Base-by-base conservation (phyloP, 179 eudicot species). In the Drosera spatulata region DNA sequence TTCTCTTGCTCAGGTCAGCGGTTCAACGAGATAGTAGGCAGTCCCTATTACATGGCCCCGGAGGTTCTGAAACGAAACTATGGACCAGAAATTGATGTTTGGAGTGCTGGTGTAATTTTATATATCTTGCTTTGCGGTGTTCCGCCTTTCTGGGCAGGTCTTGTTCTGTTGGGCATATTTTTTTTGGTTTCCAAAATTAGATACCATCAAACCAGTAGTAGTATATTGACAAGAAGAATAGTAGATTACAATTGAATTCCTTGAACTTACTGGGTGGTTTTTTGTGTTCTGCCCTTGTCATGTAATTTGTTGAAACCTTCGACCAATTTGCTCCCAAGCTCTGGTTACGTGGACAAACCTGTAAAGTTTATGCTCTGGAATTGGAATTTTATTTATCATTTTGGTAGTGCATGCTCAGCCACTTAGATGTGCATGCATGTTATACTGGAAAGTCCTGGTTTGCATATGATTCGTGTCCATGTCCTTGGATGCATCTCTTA, bases 71-170 rank as follows among this genome's bases (percentile, higher is more conserved):
- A 55, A 55, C 51, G 66, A 33, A 46, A 63, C 42, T 63, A 63
- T 55, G 66, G 66, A 12, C 66, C 66, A 44, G 66, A 63, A 46
- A 53, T 54, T 14, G 66, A 63, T 63, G 66, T 63, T 44, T 63
- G 66, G 66, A 63, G 66, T 63, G 66, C 66, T 54, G 66, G 66
- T 38, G 66, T 63, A 22, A 63, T 63, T 55, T n/a, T 63, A 15
- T 63, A 63, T 60, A 63, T 63, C 55, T 54, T 63, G 39, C 59
- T 63, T 8, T 63, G 66, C 53, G 66, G 66, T 54, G 66, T 63
- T 53, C 66, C 66, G 1, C 66, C 66, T 11, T 63, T 63, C 55
- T 63, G 66, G 66, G 66, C 66, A 63, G 66, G 66, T 63, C 49
- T 63, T 59, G 55, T 53, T 53, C 15, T n/a, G 33, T 37, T 5